Percentiles rank a stretch among this genome's conserved stretches.
Evolutionary conservation across 2,329 filamentous ascomycete genomes (phyloP).

Genomic region (Trichoderma koningiopsis): DNA sequence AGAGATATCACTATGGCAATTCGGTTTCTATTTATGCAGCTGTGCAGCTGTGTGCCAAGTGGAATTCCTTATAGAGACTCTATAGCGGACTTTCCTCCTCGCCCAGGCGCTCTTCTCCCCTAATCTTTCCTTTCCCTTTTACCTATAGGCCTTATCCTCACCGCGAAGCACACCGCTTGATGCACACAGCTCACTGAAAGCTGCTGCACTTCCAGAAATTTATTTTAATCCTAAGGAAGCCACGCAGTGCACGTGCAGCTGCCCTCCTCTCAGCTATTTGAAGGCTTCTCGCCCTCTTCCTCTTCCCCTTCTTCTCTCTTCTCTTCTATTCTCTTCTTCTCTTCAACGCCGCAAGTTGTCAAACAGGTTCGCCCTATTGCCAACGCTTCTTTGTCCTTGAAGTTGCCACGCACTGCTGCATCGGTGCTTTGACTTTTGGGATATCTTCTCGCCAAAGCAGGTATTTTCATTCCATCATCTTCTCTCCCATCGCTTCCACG

Average conservation of each 20-base stretch:
- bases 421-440: background rate
- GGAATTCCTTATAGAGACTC: background rate
- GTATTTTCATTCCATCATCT: background rate
- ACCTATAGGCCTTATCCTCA: background rate
- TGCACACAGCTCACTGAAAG: background rate
- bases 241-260: constrained; percentile 7
- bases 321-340: background rate
- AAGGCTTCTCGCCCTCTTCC: background rate
- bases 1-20: background rate
- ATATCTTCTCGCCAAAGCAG: background rate
- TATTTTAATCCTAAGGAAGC: background rate
- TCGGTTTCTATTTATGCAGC: background rate
- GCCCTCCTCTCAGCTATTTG: constrained; percentile 36
- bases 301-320: background rate
- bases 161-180: background rate
- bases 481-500: background rate
- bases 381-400: background rate
- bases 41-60: background rate
- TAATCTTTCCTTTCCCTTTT: background rate
- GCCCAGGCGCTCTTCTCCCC: background rate
- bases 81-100: background rate
- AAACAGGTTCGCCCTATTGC: background rate
- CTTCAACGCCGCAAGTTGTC: background rate
- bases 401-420: background rate
- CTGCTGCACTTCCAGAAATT: background rate